Conservation (phyloP, 257 asterid species). For the Przewalskia tangutica region DNA sequence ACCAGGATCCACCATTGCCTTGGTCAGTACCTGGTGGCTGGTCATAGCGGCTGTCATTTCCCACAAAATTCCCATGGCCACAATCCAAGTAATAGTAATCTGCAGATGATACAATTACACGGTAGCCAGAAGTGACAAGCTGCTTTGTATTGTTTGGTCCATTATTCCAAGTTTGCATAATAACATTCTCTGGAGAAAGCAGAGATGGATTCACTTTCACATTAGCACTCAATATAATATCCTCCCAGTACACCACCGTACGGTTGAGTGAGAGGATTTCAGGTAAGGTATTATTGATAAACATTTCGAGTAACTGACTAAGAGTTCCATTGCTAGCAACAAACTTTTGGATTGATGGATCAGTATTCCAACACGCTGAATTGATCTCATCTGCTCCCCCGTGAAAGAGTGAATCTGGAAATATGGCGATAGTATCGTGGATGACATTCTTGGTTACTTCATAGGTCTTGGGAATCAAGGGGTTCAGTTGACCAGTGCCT, state of each 20-base stretch:
- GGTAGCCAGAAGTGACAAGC: constrained; percentile 57
- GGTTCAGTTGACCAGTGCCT: constrained; percentile 85
- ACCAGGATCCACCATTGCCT: constrained; percentile 87
- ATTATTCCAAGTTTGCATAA: constrained; percentile 80
- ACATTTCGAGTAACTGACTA: constrained; percentile 54
- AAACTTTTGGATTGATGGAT: constrained; percentile 37
- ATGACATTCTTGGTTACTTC: constrained; percentile 51
- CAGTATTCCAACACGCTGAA: constrained; percentile 76
- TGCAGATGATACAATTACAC: constrained; percentile 68
- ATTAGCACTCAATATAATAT: constrained; percentile 41
- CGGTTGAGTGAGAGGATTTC: constrained; percentile 58
- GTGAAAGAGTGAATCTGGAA: constrained; percentile 68
- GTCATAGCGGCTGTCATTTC: constrained; percentile 51
- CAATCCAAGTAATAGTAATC: constrained; percentile 78
- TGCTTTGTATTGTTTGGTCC: constrained; percentile 63
- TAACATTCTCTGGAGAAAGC: constrained; percentile 49
- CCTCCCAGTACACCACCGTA: constrained; percentile 88
- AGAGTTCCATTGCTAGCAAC: constrained; percentile 62
- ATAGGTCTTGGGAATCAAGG: constrained; percentile 59
- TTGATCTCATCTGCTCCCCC: constrained; percentile 80
- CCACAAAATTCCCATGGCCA: constrained; percentile 75
- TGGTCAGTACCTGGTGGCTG: constrained; percentile 50
- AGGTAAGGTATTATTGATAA: constrained; percentile 62
- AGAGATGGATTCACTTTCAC: constrained; percentile 43
- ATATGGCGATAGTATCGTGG: constrained; percentile 43